Conservation (phyloP, 768 basidiomycete genomes). For the Lyophyllum semitale region DNA sequence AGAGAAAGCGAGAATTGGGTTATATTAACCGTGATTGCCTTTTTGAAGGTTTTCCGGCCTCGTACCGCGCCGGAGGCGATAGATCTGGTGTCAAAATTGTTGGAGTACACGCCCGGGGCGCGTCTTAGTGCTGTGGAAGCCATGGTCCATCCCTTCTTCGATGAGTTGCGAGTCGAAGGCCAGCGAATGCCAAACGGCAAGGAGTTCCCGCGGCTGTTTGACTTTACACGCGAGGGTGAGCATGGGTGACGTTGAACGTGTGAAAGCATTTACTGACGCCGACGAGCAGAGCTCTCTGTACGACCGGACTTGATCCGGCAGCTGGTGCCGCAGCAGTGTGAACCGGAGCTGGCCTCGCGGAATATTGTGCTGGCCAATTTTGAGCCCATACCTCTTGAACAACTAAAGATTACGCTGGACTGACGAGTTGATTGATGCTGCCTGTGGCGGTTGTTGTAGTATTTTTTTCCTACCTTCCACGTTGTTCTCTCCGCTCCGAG, state of each 20-base stretch:
- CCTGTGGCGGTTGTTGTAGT: slow-evolving; percentile 13
- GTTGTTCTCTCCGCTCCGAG: slow-evolving; percentile 18
- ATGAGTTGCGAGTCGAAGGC: slow-evolving; percentile 89
- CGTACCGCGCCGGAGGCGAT: slow-evolving; percentile 96
- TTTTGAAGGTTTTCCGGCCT: slow-evolving; percentile 88
- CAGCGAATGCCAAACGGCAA: slow-evolving; percentile 97
- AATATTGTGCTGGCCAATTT: slow-evolving; percentile 88
- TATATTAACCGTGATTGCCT: slow-evolving; percentile 12
- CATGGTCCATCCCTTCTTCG: slow-evolving; percentile 96
- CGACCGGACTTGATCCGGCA: slow-evolving; percentile 91
- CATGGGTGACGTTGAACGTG: slow-evolving; percentile 13
- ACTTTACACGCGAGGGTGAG: slow-evolving; percentile 93
- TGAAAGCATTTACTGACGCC: neutral
- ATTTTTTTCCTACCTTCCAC: slow-evolving; percentile 24
- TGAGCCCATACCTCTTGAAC: slow-evolving; percentile 96
- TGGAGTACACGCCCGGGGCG: slow-evolving; percentile 97
- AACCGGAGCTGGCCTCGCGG: slow-evolving; percentile 84
- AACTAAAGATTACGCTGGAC: slow-evolving; percentile 92
- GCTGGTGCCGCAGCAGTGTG: slow-evolving; percentile 89
- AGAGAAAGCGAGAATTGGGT: neutral
- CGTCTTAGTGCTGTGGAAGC: slow-evolving; percentile 88
- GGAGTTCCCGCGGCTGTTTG: slow-evolving; percentile 91
- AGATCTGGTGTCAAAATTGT: slow-evolving; percentile 88
- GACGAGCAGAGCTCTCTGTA: slow-evolving; percentile 82
- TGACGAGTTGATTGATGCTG: slow-evolving; percentile 39